phyloP scores from a whole-genome alignment of 768 basidiomycete species.

The Russula abietina region DNA sequence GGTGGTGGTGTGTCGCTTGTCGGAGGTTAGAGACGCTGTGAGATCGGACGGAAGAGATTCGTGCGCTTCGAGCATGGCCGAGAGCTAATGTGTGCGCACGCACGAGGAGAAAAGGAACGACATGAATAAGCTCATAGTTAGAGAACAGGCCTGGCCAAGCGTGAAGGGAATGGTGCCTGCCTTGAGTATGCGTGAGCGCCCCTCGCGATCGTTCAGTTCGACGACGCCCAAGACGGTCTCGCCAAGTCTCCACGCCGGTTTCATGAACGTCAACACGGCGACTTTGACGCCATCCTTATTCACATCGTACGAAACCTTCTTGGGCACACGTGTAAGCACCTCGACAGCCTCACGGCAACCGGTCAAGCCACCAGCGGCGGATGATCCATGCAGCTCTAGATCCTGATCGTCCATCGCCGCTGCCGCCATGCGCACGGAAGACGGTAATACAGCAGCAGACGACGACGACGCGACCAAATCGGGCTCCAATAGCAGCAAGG shows the following conservation, averaged over 20 bases:
- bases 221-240: slow-evolving; percentile 90
- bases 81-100: slow-evolving; percentile 47
- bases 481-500: slow-evolving; percentile 18
- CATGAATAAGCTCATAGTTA: neutral
- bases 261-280: slow-evolving; percentile 86
- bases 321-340: slow-evolving; percentile 81
- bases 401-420: slow-evolving; percentile 26
- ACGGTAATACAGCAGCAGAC: slow-evolving; percentile 12
- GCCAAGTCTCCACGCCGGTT: slow-evolving; percentile 85
- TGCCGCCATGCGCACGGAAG: neutral
- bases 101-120: neutral
- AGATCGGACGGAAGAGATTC: slow-evolving; percentile 69
- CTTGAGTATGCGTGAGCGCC: slow-evolving; percentile 73
- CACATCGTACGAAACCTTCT: slow-evolving; percentile 94
- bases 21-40: slow-evolving; percentile 41
- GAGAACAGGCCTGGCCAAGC: neutral
- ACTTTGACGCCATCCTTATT: slow-evolving; percentile 88
- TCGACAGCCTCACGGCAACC: slow-evolving; percentile 85
- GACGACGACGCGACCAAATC: slow-evolving; percentile 1
- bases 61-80: slow-evolving; percentile 83
- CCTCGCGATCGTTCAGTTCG: slow-evolving; percentile 70
- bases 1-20: neutral
- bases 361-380: slow-evolving; percentile 44
- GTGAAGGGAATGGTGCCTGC: slow-evolving; percentile 35
- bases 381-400: slow-evolving; percentile 32